Evolutionary conservation across 2,329 filamentous ascomycete species (phyloP), one percentile per base, ranked within the genome.

Genomic region (Cordyceps farinosa): DNA sequence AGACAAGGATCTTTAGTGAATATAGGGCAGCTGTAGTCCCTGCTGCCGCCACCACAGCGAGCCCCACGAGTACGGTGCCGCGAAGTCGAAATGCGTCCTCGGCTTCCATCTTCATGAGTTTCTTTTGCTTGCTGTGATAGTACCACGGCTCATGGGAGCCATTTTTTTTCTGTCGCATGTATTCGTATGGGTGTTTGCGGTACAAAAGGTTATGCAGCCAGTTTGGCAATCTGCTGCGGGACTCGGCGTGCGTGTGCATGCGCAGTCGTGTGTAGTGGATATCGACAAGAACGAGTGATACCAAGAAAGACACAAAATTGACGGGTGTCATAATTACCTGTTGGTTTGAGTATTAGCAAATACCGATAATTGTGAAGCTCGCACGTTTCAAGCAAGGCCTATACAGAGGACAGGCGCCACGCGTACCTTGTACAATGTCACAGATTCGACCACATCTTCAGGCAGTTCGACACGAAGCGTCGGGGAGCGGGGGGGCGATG

Each of bases 201-300:
- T 77, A 81, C 11, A 82, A 52, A 52, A 80, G 44, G 10, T 70
- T 69, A 63, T 79, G 76, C 54, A 82, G 69, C 80, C 78, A 82
- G 11, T 60, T 59, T 5, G 76, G 77, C 54, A 79, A 65, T 30
- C 73, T 67, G 59, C 69, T 67, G 45, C 65, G 61, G 59, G 66
- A 70, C 56, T 72, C 67, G 68, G 69, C 72, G 64, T 75, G 75
- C 56, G 69, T 72, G 64, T 75, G 75, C 59, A 76, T 76, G 74
- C 86, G 79, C 73, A 79, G 70, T 69, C 79, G 70, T 69, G 84
- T 75, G 80, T 85, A 78, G 64, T 79, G 79, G 57, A 81, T 76
- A 75, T 90, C 87, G 50, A 90, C 81, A 58, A 89, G 73, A 70
- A 82, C 80, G 52, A 90, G 82, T 2, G 87, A 90, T 66, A 90